Conservation (phyloP, 1,139 yeast genomes). For the Meyerozyma smithsonii region DNA sequence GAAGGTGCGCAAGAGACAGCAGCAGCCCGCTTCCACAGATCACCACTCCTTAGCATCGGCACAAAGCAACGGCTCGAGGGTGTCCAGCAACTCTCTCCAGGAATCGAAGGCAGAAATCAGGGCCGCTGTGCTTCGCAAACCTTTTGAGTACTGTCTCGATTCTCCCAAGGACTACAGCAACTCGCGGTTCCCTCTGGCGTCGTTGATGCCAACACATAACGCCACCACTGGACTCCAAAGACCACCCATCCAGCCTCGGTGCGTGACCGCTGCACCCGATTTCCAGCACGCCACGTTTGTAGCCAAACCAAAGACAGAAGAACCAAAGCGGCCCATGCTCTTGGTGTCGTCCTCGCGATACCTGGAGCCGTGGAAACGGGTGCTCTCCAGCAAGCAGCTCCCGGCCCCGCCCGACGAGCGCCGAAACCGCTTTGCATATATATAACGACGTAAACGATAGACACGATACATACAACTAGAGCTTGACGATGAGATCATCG, state of each 20-base stretch:
- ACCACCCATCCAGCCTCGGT: slow-evolving; percentile 2
- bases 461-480: slow-evolving; percentile 11
- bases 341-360: slow-evolving; percentile 2
- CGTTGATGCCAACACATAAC: slow-evolving; percentile 9
- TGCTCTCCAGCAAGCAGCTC: slow-evolving; percentile 7
- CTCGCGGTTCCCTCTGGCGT: slow-evolving; percentile 20
- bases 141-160: slow-evolving; percentile 32
- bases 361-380: slow-evolving; percentile 9
- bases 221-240: not conserved
- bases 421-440: slow-evolving; percentile 2
- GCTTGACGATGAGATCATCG: slow-evolving; percentile 36
- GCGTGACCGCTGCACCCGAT: slow-evolving; percentile 3
- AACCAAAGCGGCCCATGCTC: slow-evolving; percentile 4
- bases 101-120: slow-evolving; percentile 17
- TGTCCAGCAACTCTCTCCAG: not conserved
- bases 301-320: not conserved
- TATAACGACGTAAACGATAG: slow-evolving; percentile 1
- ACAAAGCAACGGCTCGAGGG: not conserved
- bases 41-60: not conserved
- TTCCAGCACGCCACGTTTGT: not conserved
- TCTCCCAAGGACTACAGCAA: slow-evolving; percentile 26
- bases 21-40: not conserved
- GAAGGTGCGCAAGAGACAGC: not conserved
- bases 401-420: slow-evolving; percentile 4
- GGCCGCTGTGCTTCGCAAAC: slow-evolving; percentile 23